Conservation (phyloP, 441 rosid genomes). For the Metrosideros polymorpha region DNA sequence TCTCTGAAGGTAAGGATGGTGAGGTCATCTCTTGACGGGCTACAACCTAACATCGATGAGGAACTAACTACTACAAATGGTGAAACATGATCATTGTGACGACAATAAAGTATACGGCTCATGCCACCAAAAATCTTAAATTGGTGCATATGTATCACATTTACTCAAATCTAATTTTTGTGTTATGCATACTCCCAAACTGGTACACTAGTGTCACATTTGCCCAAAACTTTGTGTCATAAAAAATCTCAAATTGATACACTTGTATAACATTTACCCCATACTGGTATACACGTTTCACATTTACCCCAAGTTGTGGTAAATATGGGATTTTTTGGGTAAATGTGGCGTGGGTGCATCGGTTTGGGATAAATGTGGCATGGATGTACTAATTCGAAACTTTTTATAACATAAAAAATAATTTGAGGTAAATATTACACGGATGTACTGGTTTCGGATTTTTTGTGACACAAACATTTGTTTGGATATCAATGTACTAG, state of each 20-base stretch:
- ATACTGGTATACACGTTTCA: too few species aligned
- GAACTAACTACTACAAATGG: background rate
- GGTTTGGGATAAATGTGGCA: background rate
- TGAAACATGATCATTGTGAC: background rate
- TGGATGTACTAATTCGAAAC: accelerated
- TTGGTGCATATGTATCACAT: background rate
- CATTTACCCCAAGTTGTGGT: background rate
- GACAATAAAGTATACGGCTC: background rate
- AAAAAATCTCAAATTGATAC: background rate
- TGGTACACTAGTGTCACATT: too few species aligned
- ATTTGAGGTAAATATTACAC: background rate
- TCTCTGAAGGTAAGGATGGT: background rate
- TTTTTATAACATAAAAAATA: background rate
- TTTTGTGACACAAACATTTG: background rate
- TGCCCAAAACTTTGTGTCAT: too few species aligned
- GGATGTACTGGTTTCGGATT: background rate
- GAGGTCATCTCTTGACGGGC: background rate
- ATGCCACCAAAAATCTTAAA: background rate
- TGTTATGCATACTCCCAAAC: background rate
- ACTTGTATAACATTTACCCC: background rate
- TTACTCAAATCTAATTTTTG: background rate
- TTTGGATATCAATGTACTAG: background rate
- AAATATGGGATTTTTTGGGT: background rate
- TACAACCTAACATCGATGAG: background rate
- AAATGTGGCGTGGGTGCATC: background rate